A percentile compares a stretch with the other conserved stretches of the same genome.
phyloP scores from a whole-genome alignment of 2,329 filamentous ascomycete genomes.

The Graphilbum fragrans region DNA sequence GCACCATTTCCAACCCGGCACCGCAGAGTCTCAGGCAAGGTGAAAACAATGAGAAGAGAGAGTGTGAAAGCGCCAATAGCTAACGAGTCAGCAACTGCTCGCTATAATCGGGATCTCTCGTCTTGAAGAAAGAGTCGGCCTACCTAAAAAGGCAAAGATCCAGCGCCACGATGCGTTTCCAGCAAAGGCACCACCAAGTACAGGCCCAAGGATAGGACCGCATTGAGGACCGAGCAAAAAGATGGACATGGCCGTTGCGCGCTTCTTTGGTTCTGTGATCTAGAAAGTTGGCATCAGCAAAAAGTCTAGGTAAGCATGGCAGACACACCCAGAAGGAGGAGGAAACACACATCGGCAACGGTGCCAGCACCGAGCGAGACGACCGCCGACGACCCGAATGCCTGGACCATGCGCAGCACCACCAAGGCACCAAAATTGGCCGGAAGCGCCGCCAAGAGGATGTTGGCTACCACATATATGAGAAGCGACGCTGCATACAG shows the following conservation, averaged over 20 bases:
- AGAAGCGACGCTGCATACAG: not conserved
- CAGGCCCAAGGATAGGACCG: not conserved
- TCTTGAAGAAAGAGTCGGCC: no score
- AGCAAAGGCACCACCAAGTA: not conserved
- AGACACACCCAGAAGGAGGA: not conserved
- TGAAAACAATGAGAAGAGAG: not conserved
- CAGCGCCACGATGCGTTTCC: not conserved
- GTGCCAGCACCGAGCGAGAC: constrained; percentile 23
- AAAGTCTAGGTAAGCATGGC: no score
- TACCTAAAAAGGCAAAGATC: not conserved
- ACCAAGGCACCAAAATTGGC: not conserved
- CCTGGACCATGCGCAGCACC: not conserved
- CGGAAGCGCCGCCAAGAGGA: not conserved
- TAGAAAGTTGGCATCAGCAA: not conserved
- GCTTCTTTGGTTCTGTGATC: not conserved
- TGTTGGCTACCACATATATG: not conserved
- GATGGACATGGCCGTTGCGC: not conserved
- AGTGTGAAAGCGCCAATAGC: not conserved
- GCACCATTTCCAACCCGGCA: not conserved
- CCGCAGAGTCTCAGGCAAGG: not conserved
- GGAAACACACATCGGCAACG: constrained; percentile 20
- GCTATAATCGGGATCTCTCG: no score
- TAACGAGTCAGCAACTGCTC: not conserved
- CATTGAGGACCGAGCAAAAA: not conserved
- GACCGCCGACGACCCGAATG: not conserved